Evolutionary conservation across 2,329 filamentous ascomycete species (phyloP).

Genomic region (Aspergillus tubingensis): DNA sequence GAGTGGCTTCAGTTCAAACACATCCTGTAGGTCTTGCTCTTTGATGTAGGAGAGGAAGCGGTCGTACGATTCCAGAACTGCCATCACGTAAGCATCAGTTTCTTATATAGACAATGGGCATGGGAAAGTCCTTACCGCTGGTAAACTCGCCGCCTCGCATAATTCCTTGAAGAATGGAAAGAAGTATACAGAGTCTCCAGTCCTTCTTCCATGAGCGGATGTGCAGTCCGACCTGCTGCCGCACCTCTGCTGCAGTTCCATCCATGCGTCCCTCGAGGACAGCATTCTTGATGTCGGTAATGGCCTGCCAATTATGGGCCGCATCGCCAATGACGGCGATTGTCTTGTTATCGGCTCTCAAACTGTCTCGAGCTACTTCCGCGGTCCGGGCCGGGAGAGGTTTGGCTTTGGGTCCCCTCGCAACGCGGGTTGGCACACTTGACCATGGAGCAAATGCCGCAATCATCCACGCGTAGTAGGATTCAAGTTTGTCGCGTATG

Average conservation of each 20-base stretch:
- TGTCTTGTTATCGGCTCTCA: slow-evolving; percentile 77
- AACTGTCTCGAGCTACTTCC: slow-evolving; percentile 71
- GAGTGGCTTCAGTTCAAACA: slow-evolving; percentile 62
- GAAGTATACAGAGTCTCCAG: slow-evolving; percentile 43
- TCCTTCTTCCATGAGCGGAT: slow-evolving; percentile 41
- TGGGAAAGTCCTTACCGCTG: slow-evolving; percentile 34
- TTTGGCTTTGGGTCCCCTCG: slow-evolving; percentile 50
- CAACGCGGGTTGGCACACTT: slow-evolving; percentile 47
- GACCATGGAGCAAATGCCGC: slow-evolving; percentile 74
- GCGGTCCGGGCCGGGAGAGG: slow-evolving; percentile 60
- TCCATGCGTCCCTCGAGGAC: slow-evolving; percentile 29
- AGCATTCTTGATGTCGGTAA: slow-evolving; percentile 60
- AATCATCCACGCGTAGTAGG: slow-evolving; percentile 76
- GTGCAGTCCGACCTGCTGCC: slow-evolving; percentile 38
- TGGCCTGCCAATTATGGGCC: slow-evolving; percentile 62
- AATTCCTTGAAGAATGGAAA: slow-evolving; percentile 43
- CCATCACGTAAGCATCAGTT: slow-evolving; percentile 17
- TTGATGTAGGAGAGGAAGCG: slow-evolving; percentile 56
- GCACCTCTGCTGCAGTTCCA: slow-evolving; percentile 36
- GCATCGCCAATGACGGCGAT: slow-evolving; percentile 67
- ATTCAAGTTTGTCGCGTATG: slow-evolving; percentile 63
- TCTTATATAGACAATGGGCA: neutral
- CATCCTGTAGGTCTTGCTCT: slow-evolving; percentile 50
- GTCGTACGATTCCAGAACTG: slow-evolving; percentile 54
- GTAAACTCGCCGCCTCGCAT: slow-evolving; percentile 34